Evolutionary conservation across 1,139 yeast species (phyloP), one percentile per base, ranked within the genome.

Genomic region (Taphrina wiesneri): DNA sequence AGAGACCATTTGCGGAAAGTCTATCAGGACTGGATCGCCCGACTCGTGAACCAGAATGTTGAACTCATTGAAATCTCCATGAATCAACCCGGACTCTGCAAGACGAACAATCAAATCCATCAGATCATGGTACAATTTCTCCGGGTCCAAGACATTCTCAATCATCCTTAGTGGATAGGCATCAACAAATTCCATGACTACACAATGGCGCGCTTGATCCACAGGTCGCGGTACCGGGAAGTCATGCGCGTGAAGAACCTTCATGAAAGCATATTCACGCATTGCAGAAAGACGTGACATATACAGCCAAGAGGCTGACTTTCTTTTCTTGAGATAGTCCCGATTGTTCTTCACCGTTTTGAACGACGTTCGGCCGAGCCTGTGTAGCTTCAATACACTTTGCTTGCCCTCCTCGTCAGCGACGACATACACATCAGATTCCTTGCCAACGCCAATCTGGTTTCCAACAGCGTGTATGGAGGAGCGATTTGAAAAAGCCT

Each of bases 1-100:
- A 19, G 97, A 90, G 25, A 93, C 89, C 85, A 97, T 92, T 77
- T 93, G 99, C 3, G 99, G 99, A 80, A 93, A 93, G 81, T 93
- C 99, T 72, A 93, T 93, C 28, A 93, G 96, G 26, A 91, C 87
- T 72, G 91, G 90, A 34, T 70, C 69, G 23, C 70, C 70, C 32
- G 66, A 67, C 46, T 81, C 82, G 65, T 89, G 81, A 53, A 95
- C 88, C 82, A 93, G 89, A 71, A 93, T 91, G 76, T 93, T 93
- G 77, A 93, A 93, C 76, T 93, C 99, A 76, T 93, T 93, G 77
- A 87, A 93, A 80, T 93, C 99, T 81, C 99, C 92, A 77, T 93
- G 99, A 68, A 93, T 92, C 69, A 93, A 81, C 0, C 99, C 99
- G 71, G 87, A 84, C 72, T 88, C 86, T 2, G 90, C 99, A 68